Evolutionary conservation across 139 green algal species (phyloP).

Genomic region (Chara braunii): DNA sequence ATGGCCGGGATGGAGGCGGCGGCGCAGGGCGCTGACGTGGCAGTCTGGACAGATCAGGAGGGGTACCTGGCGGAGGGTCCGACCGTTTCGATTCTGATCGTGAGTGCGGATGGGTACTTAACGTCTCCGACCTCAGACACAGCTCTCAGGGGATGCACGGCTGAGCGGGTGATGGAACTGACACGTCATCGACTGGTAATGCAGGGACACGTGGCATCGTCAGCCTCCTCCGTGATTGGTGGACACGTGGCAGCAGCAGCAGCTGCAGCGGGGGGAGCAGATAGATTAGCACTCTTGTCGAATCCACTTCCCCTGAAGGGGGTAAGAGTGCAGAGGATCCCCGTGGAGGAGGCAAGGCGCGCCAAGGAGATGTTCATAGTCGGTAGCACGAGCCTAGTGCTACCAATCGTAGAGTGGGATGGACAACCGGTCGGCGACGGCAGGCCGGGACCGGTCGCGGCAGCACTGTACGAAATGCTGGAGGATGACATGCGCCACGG

Average conservation of each 20-base stretch:
- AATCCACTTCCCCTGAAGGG: neutral
- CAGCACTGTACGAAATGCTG: no score
- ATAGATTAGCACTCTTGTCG: neutral
- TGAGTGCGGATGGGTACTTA: no score
- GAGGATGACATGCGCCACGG: no score
- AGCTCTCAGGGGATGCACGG: slow-evolving; percentile 2
- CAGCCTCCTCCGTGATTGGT: neutral
- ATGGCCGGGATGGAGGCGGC: neutral
- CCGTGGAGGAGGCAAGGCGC: slow-evolving; percentile 20
- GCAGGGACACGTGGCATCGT: neutral
- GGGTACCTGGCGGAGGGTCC: slow-evolving; percentile 7
- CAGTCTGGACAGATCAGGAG: slow-evolving; percentile 22
- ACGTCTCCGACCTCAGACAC: no score
- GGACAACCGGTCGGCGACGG: slow-evolving; percentile 25
- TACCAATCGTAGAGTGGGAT: slow-evolving; percentile 35
- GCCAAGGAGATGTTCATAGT: slow-evolving; percentile 46
- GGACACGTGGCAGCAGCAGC: neutral
- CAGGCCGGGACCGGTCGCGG: no score
- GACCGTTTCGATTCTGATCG: slow-evolving; percentile 24
- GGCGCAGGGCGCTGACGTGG: slow-evolving; percentile 9
- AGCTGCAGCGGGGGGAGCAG: neutral
- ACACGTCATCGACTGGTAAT: neutral
- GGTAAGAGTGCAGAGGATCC: neutral
- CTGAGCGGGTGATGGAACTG: neutral
- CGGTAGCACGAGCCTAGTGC: slow-evolving; percentile 36